Base-by-base conservation (phyloP, 805 yeast genomes). In the Ogataea salicorniae region DNA sequence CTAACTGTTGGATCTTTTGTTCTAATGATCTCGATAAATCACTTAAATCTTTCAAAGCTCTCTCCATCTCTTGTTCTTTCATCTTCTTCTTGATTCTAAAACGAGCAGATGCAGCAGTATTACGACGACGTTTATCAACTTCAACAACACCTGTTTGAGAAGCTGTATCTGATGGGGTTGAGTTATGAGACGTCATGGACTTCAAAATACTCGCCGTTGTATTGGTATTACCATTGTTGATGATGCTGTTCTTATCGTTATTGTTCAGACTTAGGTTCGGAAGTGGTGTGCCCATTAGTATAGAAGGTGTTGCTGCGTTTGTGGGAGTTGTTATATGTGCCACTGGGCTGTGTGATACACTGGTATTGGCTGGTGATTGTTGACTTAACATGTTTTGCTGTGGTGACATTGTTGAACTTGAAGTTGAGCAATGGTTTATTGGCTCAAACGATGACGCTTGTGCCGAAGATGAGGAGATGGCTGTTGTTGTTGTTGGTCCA, bases 101-200 rank as follows among this genome's bases (percentile, higher is more conserved):
- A 50, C 98, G 75, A 4, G 97, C 97, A 18, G 92, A 82, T 1
- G 99, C 98, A 1, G 94, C 96, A 0, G 97, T 90, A 68, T 90
- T 91, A 58, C 95, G 77, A 54, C 85, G 80, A 52, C 96, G 77
- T 68, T 88, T 92, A 60, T 86, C 94, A 40, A 74, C 76, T 49
- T 79, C 82, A 15, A 39, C 50, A 33, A 18, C 22, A 23, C n/a
- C n/a, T n/a, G 33, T n/a, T 15, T 15, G 36, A 14, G 40, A 7
- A 7, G 22, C 33, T 11, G 23, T 15, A 39, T 15, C 18, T 22
- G 34, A n/a, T 15, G n/a, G 20, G 14, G 41, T 26, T 9, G 18
- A 14, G 17, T 34, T 15, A 34, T 15, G 34, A n/a, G 20, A 16
- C 5, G 41, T 6, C 17, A 15, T 15, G 17, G 16, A 6, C 36